phyloP scores from a whole-genome alignment of 2,329 filamentous ascomycete species.

The Thielaviopsis populi region DNA sequence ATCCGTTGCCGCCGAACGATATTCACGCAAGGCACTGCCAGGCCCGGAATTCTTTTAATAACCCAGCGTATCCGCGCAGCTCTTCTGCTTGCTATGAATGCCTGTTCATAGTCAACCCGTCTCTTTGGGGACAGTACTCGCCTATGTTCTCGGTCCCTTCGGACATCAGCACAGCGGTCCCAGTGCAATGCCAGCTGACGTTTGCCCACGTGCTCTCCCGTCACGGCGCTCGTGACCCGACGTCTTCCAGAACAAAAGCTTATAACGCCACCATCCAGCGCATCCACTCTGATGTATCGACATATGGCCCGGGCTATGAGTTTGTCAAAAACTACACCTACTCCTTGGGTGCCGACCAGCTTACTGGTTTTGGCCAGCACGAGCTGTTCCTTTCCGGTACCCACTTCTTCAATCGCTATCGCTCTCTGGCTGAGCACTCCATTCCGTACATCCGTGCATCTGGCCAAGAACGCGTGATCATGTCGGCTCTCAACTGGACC shows the following conservation, averaged over 20 bases:
- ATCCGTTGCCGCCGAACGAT: not conserved
- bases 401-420: conserved; percentile 63
- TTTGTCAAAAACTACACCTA: conserved; percentile 64
- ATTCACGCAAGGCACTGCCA: not conserved
- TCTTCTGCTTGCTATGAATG: conserved; percentile 4
- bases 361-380: conserved; percentile 50
- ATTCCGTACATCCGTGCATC: conserved; percentile 60
- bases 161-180: conserved; percentile 43
- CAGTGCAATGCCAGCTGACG: conserved; percentile 54
- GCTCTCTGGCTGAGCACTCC: conserved; percentile 38
- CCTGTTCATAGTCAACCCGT: conserved; percentile 8
- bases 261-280: conserved; percentile 51
- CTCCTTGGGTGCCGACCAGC: conserved; percentile 50
- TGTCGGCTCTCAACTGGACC: conserved; percentile 62
- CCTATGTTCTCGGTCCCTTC: conserved; percentile 67
- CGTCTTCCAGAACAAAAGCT: conserved; percentile 43
- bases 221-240: conserved; percentile 75
- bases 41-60: not conserved
- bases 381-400: conserved; percentile 61
- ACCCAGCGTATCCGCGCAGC: conserved; percentile 31
- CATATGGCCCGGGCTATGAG: conserved; percentile 47
- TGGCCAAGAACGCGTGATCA: conserved; percentile 54
- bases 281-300: conserved; percentile 43
- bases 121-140: conserved; percentile 72
- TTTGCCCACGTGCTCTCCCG: conserved; percentile 72